phyloP scores from a whole-genome alignment of 257 asterid genomes.

The Hygrophila difformis region DNA sequence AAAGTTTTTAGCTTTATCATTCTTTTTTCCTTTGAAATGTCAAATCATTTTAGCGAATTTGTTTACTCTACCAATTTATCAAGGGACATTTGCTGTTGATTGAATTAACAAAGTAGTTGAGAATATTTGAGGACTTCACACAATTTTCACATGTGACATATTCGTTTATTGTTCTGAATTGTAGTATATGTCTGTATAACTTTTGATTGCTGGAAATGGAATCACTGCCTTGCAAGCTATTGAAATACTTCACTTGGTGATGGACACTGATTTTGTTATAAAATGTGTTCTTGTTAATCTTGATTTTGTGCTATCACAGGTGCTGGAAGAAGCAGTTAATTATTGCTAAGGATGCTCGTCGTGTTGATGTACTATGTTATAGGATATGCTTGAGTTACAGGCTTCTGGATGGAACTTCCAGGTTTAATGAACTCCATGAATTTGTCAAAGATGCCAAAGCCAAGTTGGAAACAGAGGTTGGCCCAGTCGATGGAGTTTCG shows the following conservation, averaged over 20 bases:
- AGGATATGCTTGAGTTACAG: constrained; percentile 71
- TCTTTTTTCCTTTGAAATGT: not conserved
- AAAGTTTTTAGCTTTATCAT: constrained; percentile 17
- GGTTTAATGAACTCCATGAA: constrained; percentile 71
- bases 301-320: constrained; percentile 30
- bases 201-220: constrained; percentile 1
- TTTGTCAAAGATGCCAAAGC: constrained; percentile 64
- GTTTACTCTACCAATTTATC: constrained; percentile 12
- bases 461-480: constrained; percentile 79
- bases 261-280: not conserved
- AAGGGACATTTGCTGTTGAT: not conserved
- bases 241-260: constrained; percentile 5
- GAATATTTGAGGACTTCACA: not conserved
- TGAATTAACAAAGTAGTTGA: not conserved
- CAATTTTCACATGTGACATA: constrained; percentile 1
- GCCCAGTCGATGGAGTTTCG: constrained; percentile 76
- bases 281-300: not conserved
- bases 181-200: not conserved
- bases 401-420: constrained; percentile 76
- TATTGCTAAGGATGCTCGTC: constrained; percentile 86
- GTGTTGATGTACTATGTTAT: constrained; percentile 69
- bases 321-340: constrained; percentile 81
- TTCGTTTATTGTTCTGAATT: not conserved
- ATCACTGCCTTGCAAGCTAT: not conserved
- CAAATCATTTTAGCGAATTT: no score